Evolutionary conservation across 1,139 yeast species (phyloP), one percentile per base, ranked within the genome.

Genomic region (Lodderomyces theae): DNA sequence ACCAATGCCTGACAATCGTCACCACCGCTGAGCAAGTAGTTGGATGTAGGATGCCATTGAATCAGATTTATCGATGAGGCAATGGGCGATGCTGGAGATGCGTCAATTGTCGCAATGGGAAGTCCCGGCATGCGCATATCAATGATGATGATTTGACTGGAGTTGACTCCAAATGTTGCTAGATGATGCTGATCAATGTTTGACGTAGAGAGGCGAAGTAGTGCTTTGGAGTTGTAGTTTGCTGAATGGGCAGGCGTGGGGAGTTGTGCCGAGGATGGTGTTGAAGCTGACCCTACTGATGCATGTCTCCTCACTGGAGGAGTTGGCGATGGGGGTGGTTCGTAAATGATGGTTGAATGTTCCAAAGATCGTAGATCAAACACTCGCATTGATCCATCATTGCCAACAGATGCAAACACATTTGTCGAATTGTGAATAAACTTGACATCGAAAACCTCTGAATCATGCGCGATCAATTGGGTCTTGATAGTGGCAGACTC

Each of bases 381-480:
- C 18, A 92, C 85, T 40, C 98, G 72, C 61, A 90, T 88, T 15
- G 95, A 84, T 1, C 98, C 98, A 63, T 92, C 98, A 42, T 90
- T 90, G 2, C 97, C 96, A 39, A 92, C 96, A 42, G 95, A 85
- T 34, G 95, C 88, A 64, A 92, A 92, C 22, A 90, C 74, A 56
- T 88, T 81, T 37, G 85, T 79, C 29, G 88, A 80, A 33, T 82
- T 81, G 43, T 85, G 79, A 38, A 89, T 69, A 60, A 89, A 92
- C 50, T 86, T 79, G 17, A 90, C 97, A 60, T 92, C 98, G 59
- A 82, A 88, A 4, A 92, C 98, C 60, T 90, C 97, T 45, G 85
- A 81, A 58, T 92, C 98, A 61, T 92, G 98, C 0, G 98, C 98
- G 51, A 92, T 92, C 39, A 92, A 70, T 64, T 92, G 97, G 1